Conservation (phyloP, 2,329 filamentous ascomycete species). For the Coniochaeta prunicola region DNA sequence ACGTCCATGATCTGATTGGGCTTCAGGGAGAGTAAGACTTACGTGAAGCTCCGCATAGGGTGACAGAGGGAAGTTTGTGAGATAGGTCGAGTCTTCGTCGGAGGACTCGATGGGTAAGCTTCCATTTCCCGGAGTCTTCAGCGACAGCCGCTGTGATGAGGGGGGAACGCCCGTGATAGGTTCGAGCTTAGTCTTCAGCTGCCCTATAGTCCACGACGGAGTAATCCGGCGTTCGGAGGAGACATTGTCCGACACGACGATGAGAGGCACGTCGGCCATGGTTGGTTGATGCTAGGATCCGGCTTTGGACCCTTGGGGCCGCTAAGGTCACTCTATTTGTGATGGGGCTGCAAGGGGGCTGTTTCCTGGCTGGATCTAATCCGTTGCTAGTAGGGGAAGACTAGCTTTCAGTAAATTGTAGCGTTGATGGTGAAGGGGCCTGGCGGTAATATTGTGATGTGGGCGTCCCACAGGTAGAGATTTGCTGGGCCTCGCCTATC, state of each 20-base stretch:
- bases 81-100: constrained; percentile 63
- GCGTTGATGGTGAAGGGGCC: neutral
- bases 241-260: constrained; percentile 67
- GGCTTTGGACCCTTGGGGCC: neutral
- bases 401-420: neutral
- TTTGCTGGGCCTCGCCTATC: neutral
- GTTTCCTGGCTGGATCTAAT: neutral
- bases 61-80: constrained; percentile 59
- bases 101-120: constrained; percentile 58
- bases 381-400: neutral
- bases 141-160: constrained; percentile 63
- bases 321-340: neutral
- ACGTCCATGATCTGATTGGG: neutral
- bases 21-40: constrained; percentile 33
- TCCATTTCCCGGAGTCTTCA: constrained; percentile 58
- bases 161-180: constrained; percentile 89
- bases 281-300: constrained; percentile 11
- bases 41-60: constrained; percentile 76
- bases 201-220: constrained; percentile 81
- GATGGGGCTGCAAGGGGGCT: neutral
- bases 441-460: neutral
- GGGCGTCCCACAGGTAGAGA: too few relatives aligned
- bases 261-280: constrained; percentile 68
- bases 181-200: constrained; percentile 82
- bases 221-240: constrained; percentile 86